Base-by-base conservation (phyloP, 805 yeast species). In the Metschnikowia similis region DNA sequence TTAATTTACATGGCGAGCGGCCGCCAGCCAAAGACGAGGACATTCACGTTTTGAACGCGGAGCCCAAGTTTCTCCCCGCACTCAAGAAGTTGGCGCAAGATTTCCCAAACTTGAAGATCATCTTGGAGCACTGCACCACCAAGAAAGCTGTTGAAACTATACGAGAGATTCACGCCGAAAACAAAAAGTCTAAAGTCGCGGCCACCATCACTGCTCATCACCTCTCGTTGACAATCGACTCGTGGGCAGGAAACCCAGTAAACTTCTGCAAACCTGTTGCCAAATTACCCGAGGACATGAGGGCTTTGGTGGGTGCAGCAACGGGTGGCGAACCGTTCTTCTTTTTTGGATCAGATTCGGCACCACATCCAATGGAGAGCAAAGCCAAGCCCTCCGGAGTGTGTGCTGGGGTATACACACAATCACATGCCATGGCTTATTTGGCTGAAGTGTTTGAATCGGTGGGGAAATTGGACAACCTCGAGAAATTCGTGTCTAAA, bases 251-350 rank as follows among this genome's bases (percentile, higher is more conserved):
- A 2, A 87, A 89, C 63, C 92, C 98, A 35, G 81, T 89, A 63
- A 89, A 92, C 62, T 94, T 85, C 70, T 94, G 99, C 75, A 94
- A 94, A 67, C 99, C 99, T 2, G 98, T 94, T 44, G 99, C 99
- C 35, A 94, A 94, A 66, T 72, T 90, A 35, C 97, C 97, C 30
- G 75, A 72, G 28, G 99, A 94, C 64, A 83, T 85, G 59, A 76
- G 81, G 48, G 92, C 97, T 1, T 72, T 94, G 39, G 78, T 94
- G 6, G 76, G 74, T 35, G 98, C 99, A 36, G 99, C 97, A 1
- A 84, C 87, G 8, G 83, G 94, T 1, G 98, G 98, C 5, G 83
- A 86, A 57, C 89, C 96, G 38, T 91, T 84, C 74, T 94, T 91
- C 67, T 89, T 94, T 74, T 94, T 91, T 64, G 99, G 99, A 6